phyloP scores from a whole-genome alignment of 768 basidiomycete genomes.

The Mycena crocata region DNA sequence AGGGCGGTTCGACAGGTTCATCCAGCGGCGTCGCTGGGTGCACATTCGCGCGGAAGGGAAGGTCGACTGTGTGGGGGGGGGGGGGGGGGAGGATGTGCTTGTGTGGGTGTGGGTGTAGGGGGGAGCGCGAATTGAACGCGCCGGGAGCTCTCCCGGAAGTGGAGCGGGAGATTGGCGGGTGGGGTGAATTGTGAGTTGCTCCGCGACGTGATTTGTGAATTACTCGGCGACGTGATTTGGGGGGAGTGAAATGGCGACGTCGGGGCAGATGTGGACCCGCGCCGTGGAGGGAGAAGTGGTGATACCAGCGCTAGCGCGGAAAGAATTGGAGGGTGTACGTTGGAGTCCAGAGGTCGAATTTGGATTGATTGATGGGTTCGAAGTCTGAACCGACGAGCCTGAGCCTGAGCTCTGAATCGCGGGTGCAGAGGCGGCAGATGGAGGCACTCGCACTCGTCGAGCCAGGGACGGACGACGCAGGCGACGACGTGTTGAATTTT shows the following conservation, averaged over 20 bases:
- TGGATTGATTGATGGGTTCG: background rate
- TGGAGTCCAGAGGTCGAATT: background rate
- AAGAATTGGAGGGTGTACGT: background rate
- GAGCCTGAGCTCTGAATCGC: no score
- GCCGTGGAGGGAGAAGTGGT: slow-evolving; percentile 17
- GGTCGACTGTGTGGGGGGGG: background rate
- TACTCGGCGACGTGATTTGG: no score
- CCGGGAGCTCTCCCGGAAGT: background rate
- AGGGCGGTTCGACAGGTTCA: background rate
- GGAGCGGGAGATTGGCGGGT: background rate
- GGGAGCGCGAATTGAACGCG: no score
- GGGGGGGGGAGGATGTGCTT: background rate
- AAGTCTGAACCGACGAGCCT: background rate
- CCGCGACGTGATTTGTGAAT: no score
- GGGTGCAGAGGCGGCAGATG: background rate
- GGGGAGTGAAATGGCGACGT: slow-evolving; percentile 4
- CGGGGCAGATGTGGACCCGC: slow-evolving; percentile 6
- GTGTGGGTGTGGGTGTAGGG: background rate
- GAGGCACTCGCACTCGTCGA: background rate
- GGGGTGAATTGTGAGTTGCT: no score
- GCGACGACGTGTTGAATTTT: background rate
- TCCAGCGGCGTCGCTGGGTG: background rate
- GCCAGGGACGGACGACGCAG: background rate
- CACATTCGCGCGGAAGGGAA: no score
- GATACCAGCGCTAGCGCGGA: no score